Evolutionary conservation across 768 basidiomycete genomes (phyloP), one percentile per base, ranked within the genome.

Genomic region (Lepiota venenata): DNA sequence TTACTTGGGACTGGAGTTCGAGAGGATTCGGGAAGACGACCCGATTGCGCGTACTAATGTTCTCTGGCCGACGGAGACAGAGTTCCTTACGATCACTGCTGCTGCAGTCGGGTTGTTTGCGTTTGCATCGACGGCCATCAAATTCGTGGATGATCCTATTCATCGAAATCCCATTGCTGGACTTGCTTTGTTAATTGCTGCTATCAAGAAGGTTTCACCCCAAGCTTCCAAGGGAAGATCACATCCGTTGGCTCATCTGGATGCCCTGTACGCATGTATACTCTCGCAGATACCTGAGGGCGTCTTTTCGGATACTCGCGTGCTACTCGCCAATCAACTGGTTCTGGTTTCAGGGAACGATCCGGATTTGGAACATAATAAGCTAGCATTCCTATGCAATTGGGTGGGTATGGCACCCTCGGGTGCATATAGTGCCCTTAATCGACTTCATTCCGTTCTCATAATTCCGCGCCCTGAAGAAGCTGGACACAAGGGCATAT

Each of bases 1-100:
- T 20, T 64, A 56, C 56, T 53, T 64, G 9, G 27, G 35, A 1
- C 39, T 40, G 16, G 49, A 53, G 20, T 57, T 62, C 22, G 21
- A n/a, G 7, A 39, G 11, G 15, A 56, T 60, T 16, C 50, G 45
- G 3, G 16, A 47, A 5, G 20, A 45, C 2, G 47, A 64, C 22
- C 47, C 29, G 2, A 27, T 47, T 15, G n/a, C 22, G 2, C 3
- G 8, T 2, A 16, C n/a, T 1, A n/a, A n/a, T 29, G 11, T 12
- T n/a, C 45, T 35, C 45, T 47, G 45, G 45, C 45, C 45, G n/a
- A n/a, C 27, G 2, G 45, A 47, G 4, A 16, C 9, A 12, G 27
- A 47, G n/a, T 47, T 47, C 15, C 27, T 47, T 8, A 47, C 29
- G 45, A 27, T 47, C 27, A 1, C 14, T 32, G 45, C 29, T 35